Conservation (phyloP, 2,329 filamentous ascomycete species). For the Aspergillus brasiliensis region DNA sequence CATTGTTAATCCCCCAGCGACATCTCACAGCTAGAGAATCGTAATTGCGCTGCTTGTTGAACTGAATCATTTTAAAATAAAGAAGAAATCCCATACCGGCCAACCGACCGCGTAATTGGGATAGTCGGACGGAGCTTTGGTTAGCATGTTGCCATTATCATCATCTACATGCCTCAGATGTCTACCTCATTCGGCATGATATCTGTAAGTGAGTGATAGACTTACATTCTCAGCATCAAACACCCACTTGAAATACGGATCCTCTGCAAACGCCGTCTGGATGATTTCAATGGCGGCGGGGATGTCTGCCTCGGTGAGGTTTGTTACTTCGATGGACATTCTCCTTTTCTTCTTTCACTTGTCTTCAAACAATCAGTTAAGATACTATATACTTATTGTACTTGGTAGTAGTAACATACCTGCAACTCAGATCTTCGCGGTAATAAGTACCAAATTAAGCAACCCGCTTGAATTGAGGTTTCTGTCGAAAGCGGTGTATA, state of each 20-base stretch:
- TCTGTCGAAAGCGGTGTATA: too few relatives aligned
- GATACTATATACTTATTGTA: too few relatives aligned
- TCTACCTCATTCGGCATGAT: too few relatives aligned
- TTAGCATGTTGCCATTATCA: conserved; percentile 19
- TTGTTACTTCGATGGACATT: conserved; percentile 59
- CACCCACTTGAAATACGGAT: conserved; percentile 69
- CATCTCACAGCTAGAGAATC: conserved; percentile 67
- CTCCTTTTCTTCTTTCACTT: neutral
- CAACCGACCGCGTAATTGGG: conserved; percentile 22
- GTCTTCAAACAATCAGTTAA: too few relatives aligned
- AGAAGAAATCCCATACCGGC: conserved; percentile 10
- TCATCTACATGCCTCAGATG: neutral
- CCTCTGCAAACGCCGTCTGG: conserved; percentile 66
- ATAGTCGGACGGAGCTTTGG: conserved; percentile 7
- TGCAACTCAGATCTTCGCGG: too few relatives aligned
- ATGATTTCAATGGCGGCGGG: conserved; percentile 65
- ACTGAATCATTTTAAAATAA: conserved; percentile 42
- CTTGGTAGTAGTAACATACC: too few relatives aligned
- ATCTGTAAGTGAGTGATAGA: conserved; percentile 6
- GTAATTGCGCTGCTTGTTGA: conserved; percentile 62
- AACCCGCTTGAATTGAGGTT: too few relatives aligned
- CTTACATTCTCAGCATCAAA: conserved; percentile 60
- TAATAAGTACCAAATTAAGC: too few relatives aligned
- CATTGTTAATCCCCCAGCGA: conserved; percentile 72
- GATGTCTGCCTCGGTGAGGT: conserved; percentile 62